phyloP scores from a whole-genome alignment of 805 yeast species.

The Yamadazyma paraphyllophila region DNA sequence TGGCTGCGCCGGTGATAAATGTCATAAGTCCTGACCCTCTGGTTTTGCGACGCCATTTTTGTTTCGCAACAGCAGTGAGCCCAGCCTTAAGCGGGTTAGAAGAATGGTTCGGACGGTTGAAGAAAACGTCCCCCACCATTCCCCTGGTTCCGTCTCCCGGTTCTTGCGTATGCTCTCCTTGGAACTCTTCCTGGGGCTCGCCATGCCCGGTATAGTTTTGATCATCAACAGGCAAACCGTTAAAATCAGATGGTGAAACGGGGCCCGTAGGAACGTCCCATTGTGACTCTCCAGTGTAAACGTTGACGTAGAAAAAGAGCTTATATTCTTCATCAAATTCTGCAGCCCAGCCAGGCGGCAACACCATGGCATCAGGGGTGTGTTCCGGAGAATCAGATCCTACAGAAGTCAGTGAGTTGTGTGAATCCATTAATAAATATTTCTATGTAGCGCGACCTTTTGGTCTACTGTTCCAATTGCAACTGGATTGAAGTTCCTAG shows the following conservation, averaged over 20 bases:
- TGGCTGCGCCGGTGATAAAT: not conserved
- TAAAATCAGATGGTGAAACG: not conserved
- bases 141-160: not conserved
- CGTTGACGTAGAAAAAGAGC: not conserved
- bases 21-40: not conserved
- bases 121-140: not conserved
- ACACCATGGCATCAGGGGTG: not conserved
- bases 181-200: no score
- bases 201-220: no score
- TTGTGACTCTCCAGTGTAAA: not conserved
- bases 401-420: not conserved
- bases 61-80: not conserved
- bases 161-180: no score
- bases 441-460: not conserved
- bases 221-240: not conserved
- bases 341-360: not conserved
- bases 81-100: not conserved
- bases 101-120: not conserved
- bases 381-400: no score
- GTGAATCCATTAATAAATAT: not conserved
- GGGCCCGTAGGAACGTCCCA: not conserved
- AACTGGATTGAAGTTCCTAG: conserved; percentile 22
- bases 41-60: not conserved
- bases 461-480: conserved; percentile 13
- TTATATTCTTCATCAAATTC: not conserved